phyloP scores from a whole-genome alignment of 306 rosid genomes.

The Cucumis hystrix region DNA sequence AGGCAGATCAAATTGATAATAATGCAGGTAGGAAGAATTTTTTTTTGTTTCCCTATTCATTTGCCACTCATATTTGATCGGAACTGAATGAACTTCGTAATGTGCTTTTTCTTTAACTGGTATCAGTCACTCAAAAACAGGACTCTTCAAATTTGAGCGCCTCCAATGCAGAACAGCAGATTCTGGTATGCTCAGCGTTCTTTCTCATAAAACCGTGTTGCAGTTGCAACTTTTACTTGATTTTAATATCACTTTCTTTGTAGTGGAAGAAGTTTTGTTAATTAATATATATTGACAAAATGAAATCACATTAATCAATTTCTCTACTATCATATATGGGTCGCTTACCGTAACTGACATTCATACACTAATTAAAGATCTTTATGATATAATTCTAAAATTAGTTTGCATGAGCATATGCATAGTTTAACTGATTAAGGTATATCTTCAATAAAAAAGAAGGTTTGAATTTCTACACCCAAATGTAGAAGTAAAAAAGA shows the following conservation, averaged over 20 bases:
- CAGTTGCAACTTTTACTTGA: neutral
- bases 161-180: constrained; percentile 79
- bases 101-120: constrained; percentile 18
- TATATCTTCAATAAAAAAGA: neutral
- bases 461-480: neutral
- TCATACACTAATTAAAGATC: neutral
- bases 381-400: neutral
- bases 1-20: constrained; percentile 42
- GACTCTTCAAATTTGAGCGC: constrained; percentile 45
- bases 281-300: neutral
- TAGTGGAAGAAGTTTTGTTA: neutral
- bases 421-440: neutral
- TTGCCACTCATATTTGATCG: neutral
- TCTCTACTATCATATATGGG: neutral
- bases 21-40: constrained; percentile 42
- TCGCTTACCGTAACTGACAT: neutral
- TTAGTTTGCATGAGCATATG: neutral
- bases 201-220: constrained; percentile 4
- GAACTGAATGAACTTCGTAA: constrained; percentile 1
- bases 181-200: constrained; percentile 44
- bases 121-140: constrained; percentile 53
- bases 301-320: neutral
- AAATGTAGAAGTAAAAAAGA: neutral
- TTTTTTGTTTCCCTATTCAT: neutral
- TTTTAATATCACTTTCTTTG: neutral